These are phyloP conservation scores for Clavaria fumosa DNA, from an alignment of 768 basidiomycete species.

Conservation along the genomic window DNA sequence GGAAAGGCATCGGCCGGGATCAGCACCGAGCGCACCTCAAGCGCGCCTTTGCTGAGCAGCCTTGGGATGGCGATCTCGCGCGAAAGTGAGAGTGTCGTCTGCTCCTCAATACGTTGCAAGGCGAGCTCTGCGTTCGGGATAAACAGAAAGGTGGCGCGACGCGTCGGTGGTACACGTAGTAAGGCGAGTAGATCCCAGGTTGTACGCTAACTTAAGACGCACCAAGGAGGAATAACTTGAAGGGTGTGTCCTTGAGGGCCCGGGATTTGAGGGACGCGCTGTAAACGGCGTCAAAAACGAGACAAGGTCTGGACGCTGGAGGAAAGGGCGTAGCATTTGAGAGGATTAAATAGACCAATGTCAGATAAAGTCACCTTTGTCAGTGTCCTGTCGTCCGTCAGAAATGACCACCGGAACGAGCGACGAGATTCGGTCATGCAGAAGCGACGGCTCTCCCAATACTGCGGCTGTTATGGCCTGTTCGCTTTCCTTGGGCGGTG, in stretches of 20 bases:
- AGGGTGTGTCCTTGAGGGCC: conserved; percentile 40
- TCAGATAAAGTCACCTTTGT: conserved; percentile 42
- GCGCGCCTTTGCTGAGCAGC: conserved; percentile 61
- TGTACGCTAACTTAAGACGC: no score
- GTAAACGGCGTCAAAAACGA: conserved; percentile 65
- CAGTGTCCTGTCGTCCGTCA: conserved; percentile 40
- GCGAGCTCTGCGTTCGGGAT: conserved; percentile 40
- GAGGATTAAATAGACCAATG: conserved; percentile 1
- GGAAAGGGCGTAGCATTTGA: conserved; percentile 4
- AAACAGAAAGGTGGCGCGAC: conserved; percentile 6
- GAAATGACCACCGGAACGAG: conserved; percentile 63
- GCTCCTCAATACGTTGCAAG: conserved; percentile 50
- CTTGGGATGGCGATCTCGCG: conserved; percentile 61
- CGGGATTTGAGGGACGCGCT: conserved; percentile 44
- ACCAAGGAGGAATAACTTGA: conserved; percentile 61
- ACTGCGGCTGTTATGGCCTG: conserved; percentile 45
- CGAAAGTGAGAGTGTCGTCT: conserved; percentile 43
- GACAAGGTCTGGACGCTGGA: conserved; percentile 41
- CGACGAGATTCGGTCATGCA: conserved; percentile 29
- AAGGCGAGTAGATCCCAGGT: no score
- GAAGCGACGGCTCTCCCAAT: conserved; percentile 29
- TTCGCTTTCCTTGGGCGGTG: conserved; percentile 47
- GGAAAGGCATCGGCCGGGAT: conserved; percentile 26
- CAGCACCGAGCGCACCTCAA: conserved; percentile 37
- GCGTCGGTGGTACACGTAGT: no score